Evolutionary conservation across 352 stramenopile genomes (phyloP).

Genomic region (Phytophthora constricta): DNA sequence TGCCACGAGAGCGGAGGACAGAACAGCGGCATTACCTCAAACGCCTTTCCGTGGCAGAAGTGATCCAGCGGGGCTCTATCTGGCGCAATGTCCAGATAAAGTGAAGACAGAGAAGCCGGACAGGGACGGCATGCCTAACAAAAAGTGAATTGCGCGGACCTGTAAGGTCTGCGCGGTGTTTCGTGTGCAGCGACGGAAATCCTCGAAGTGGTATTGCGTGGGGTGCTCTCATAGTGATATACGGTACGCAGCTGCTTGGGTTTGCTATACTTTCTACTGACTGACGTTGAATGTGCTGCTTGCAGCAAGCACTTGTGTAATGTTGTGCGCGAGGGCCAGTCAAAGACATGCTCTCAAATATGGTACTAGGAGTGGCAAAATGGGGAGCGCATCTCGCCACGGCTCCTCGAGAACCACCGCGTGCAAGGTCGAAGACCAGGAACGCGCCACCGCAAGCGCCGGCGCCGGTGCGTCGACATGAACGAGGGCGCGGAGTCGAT

Average conservation of each 20-base stretch:
- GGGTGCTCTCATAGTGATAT: neutral
- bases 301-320: neutral
- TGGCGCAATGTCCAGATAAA: neutral
- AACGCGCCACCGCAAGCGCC: neutral
- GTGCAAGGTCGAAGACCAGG: neutral
- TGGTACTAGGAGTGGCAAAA: neutral
- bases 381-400: neutral
- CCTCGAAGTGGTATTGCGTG: neutral
- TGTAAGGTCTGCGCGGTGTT: neutral
- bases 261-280: neutral
- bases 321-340: neutral
- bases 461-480: neutral
- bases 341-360: neutral
- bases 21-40: neutral
- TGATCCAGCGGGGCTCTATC: neutral
- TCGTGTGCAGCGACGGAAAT: neutral
- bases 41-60: neutral
- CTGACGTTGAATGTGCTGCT: neutral
- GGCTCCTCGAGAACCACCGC: neutral
- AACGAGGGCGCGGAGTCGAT: too few relatives aligned
- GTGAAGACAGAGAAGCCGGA: neutral
- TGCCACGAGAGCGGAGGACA: neutral
- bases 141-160: neutral
- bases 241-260: neutral
- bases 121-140: neutral